Evolutionary conservation across 208 protist species (phyloP), one percentile per base, ranked within the genome.

Genomic region (Leishmania lainsoni): DNA sequence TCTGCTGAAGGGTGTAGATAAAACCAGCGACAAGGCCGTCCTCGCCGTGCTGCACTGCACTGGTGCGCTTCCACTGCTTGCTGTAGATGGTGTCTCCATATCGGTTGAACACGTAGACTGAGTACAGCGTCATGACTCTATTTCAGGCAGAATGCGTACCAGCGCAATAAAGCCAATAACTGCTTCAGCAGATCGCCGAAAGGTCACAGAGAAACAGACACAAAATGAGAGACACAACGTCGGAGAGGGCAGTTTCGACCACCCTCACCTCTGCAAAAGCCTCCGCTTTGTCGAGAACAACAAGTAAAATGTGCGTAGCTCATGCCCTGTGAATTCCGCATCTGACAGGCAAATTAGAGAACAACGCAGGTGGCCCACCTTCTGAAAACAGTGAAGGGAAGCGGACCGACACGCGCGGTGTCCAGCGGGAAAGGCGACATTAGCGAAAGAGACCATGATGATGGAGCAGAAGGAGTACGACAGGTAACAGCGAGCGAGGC

Each of bases 61-160:
- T 89, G 8, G 92, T 93, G 2, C 93, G 88, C 54, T 94, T 92
- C 93, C 94, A 97, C 76, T 97, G 89, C 79, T 87, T 92, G 49
- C 91, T 90, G 74, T 92, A 97, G 48, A 97, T 96, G 59, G 89
- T 94, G 74, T 96, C 94, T 49, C 93, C 94, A 80, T 95, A 97
- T 17, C 92, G 87, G 78, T 97, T 97, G 77, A 96, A 97, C 16
- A 97, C 86, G 78, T 95, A 97, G 10, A 97, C 89, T 35, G 92
- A 96, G 82, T 91, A 96, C 45, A 97, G 83, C 58, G 89, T 91
- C 93, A 96, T 97, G 16, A 2, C 26, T 73, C 1, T 45, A 48
- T 45, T 22, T 26, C 12, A 5, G 9, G 0, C 3, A 45, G 71
- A 73, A 76, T 81, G 39, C 22, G 20, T 35, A 68, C 26, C n/a